Evolutionary conservation across 352 stramenopile species (phyloP), one percentile per base, ranked within the genome.

Genomic region (Phytophthora rubi): DNA sequence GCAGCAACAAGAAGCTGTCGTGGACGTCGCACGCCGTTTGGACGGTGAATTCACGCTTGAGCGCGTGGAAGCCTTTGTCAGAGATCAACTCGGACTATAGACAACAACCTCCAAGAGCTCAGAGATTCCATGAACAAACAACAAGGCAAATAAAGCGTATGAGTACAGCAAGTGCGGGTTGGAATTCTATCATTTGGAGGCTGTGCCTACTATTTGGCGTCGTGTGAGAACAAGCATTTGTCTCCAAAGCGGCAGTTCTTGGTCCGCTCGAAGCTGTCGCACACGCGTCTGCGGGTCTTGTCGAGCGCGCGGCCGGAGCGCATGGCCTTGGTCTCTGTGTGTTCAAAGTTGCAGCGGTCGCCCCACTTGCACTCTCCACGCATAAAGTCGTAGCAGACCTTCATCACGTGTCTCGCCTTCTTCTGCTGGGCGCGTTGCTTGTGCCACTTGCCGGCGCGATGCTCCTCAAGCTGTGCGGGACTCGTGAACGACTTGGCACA

Each of bases 401-500:
- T 85, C 13, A 92, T 79, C 7, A 85, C 78, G 54, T 92, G 86
- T 15, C 85, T 80, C 39, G 76, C 77, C 59, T 89, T 91, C 64
- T 88, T 87, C 60, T 91, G 73, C 44, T 90, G 77, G 32, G 74
- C 72, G 28, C 88, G 86, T 64, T 92, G 86, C 67, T 85, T 87
- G 56, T 96, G 88, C 88, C 88, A 96, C 71, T 96, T 96, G 39
- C 88, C 88, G 15, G 68, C 70, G 42, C 86, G 85, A 59, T 96
- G 88, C 59, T 96, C 88, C 12, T 87, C 76, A 39, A 96, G 63
- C 61, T 96, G 88, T 21, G 73, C 71, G 23, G 60, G 72, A 71
- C 88, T 94, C 61, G 88, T 96, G 63, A 96, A 96, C 52, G 82
- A 73, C 65, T 96, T 96, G 52, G 79, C 75, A 63, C 88, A 96